These are phyloP conservation scores for Metahyphopichia silvanorum DNA, from an alignment of 805 yeast genomes.

Conservation along the genomic window DNA sequence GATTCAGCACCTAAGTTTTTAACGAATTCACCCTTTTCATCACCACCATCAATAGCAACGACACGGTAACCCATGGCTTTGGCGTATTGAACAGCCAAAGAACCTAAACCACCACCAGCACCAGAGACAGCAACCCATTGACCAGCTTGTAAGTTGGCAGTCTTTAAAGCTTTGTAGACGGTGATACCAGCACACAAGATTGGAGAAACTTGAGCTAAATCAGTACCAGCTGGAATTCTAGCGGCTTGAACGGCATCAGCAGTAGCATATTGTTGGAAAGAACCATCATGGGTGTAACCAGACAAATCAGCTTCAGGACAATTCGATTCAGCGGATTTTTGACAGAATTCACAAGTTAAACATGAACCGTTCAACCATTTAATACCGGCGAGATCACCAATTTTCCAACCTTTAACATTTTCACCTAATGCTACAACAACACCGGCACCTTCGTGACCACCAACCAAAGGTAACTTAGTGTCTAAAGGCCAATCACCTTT, in stretches of 20 bases:
- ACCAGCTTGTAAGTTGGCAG: slow-evolving; percentile 66
- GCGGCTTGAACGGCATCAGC: slow-evolving; percentile 90
- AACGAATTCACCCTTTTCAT: slow-evolving; percentile 52
- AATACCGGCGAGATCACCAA: slow-evolving; percentile 81
- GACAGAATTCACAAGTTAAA: slow-evolving; percentile 72
- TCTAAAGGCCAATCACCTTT: slow-evolving; percentile 89
- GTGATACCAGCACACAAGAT: slow-evolving; percentile 90
- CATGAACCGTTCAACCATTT: slow-evolving; percentile 84
- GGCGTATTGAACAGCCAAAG: slow-evolving; percentile 72
- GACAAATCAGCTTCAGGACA: slow-evolving; percentile 63
- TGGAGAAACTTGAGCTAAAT: slow-evolving; percentile 75
- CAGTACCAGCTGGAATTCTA: slow-evolving; percentile 67
- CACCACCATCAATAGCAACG: slow-evolving; percentile 70
- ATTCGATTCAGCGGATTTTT: slow-evolving; percentile 62
- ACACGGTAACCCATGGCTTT: slow-evolving; percentile 75
- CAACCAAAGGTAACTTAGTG: slow-evolving; percentile 72
- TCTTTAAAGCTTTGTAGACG: slow-evolving; percentile 85
- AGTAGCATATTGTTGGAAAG: slow-evolving; percentile 87
- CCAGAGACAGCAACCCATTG: slow-evolving; percentile 77
- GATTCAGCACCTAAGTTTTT: slow-evolving; percentile 64
- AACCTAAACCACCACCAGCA: slow-evolving; percentile 79
- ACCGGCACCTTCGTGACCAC: slow-evolving; percentile 92
- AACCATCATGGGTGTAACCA: slow-evolving; percentile 88
- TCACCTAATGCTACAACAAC: slow-evolving; percentile 74
- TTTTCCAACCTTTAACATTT: slow-evolving; percentile 64